Evolutionary conservation across 2,329 filamentous ascomycete species (phyloP).

Genomic region (Apiospora phragmitis): DNA sequence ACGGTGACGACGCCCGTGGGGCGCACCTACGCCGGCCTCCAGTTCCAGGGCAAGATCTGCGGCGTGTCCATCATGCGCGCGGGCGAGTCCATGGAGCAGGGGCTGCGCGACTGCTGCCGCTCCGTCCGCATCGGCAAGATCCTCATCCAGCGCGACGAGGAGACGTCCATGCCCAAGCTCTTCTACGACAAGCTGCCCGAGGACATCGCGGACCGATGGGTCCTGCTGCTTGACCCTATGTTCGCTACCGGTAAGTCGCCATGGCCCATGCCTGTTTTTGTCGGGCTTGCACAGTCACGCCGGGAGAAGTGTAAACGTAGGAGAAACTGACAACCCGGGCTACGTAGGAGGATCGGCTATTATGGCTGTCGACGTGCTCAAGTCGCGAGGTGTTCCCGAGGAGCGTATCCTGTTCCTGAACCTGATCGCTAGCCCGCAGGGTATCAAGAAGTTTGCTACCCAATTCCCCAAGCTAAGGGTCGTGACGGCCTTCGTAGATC

Average conservation of each 20-base stretch:
- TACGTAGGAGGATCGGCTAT: constrained; percentile 82
- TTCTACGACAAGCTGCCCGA: constrained; percentile 98
- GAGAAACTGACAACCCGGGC: constrained; percentile 15
- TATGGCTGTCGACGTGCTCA: constrained; percentile 94
- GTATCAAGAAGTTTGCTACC: constrained; percentile 83
- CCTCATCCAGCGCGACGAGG: constrained; percentile 94
- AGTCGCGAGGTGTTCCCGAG: constrained; percentile 86
- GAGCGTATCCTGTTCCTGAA: constrained; percentile 96
- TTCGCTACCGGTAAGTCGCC: constrained; percentile 78
- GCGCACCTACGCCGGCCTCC: constrained; percentile 82
- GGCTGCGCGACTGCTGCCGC: constrained; percentile 91
- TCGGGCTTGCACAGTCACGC: too few species aligned
- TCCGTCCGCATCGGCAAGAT: constrained; percentile 99
- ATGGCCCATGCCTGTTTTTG: constrained; percentile 10
- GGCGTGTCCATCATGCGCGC: constrained; percentile 98
- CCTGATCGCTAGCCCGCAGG: constrained; percentile 94
- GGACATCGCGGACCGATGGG: constrained; percentile 92
- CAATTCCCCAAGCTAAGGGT: constrained; percentile 88
- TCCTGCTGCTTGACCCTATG: constrained; percentile 96
- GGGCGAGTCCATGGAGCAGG: constrained; percentile 98
- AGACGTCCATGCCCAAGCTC: constrained; percentile 85
- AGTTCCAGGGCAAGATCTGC: constrained; percentile 97
- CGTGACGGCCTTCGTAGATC: constrained; percentile 93
- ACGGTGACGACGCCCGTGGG: constrained; percentile 90
- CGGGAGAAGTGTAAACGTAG: not conserved